Base-by-base conservation (phyloP, 2,329 filamentous ascomycete genomes). In the Ophiostoma angusticollis region DNA sequence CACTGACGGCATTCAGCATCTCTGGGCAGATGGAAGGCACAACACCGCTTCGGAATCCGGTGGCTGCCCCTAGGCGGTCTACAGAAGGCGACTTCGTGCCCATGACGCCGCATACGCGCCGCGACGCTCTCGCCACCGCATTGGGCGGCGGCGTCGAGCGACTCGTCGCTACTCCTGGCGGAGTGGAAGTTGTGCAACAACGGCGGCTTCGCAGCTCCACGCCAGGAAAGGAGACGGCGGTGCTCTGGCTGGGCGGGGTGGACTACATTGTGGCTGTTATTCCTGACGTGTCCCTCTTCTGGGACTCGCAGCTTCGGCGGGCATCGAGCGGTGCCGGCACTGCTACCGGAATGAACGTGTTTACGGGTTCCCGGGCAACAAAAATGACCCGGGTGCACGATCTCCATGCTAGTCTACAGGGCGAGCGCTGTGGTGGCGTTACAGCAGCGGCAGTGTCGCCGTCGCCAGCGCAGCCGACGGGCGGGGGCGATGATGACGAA, bases 81-180 rank as follows among this genome's bases (percentile, higher is more conserved):
- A 58, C 45, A 1, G 47, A 47, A 7, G 61, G 62, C 13, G 73
- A 73, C 25, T 77, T 78, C 45, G 70, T 71, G 9, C 74, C 74
- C 9, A 74, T 78, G 72, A 78, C 74, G 1, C 74, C 74, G 1
- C 72, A 75, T 44, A 73, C 71, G 9, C 62, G 74, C 28, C 66
- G 67, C 28, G 69, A 73, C 43, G 69, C 65, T 5, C 58, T 70
- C 4, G 59, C 62, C 9, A 62, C 63, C 1, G 59, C 61, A 22
- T 56, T 64, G 13, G 56, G 55, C 0, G 54, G 60, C 6, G 64
- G 65, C 0, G 58, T 65, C 5, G 71, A 74, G 45, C 67, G 68
- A 4, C 58, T 76, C 2, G 61, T 66, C 5, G 55, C 64, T 1
- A 62, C 74, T 4, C 63, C 58, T 17, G 72, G 72, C 28, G 70